Evolutionary conservation across 192 early-diverging fungal species (phyloP), one percentile per base, ranked within the genome.

Genomic region (Backusella tuberculispora): DNA sequence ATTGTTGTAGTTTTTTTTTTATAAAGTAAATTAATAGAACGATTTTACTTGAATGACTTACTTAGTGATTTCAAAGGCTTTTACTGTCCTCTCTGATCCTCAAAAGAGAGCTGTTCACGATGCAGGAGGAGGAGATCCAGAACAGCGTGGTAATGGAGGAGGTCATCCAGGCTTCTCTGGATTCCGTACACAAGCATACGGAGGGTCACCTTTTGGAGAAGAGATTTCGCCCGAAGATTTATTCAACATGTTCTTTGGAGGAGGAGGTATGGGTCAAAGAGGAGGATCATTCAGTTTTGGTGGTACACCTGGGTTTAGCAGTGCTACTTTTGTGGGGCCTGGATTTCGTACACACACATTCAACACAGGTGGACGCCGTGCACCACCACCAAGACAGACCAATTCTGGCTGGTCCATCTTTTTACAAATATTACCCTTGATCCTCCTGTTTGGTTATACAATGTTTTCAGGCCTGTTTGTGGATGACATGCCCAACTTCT

Each of bases 221-320:
- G 97, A 97, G 77, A 87, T 97, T 26, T 90, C 89, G 19, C 96
- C 97, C 9, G 97, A 99, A 79, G 97, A 99, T 43, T 76, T 99
- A 24, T 96, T 99, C 81, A 95, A 96, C 77, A 96, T 96, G 93
- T 99, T 99, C 74, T 97, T 98, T 81, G 92, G 93, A 3, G 89
- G 88, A 24, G 90, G 91, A 63, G 83, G 77, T 34, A 21, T 47
- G 60, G 69, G 45, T 29, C 73, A 17, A 45, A 66, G 65, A 64
- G 17, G 65, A 69, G 89, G 90, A 66, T 81, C 83, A 3, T 85
- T 89, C 48, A 85, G 90, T 14, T 78, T 40, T 69, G 72, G 67
- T 64, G 80, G 78, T 13, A 6, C 38, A 26, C 78, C 78, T 37
- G 75, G 79, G 5, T 85, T 86, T 69, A 80, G 84, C 34, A 78